phyloP scores from a whole-genome alignment of 202 grass and related monocot genomes.

The Cymbopogon flexuosus region DNA sequence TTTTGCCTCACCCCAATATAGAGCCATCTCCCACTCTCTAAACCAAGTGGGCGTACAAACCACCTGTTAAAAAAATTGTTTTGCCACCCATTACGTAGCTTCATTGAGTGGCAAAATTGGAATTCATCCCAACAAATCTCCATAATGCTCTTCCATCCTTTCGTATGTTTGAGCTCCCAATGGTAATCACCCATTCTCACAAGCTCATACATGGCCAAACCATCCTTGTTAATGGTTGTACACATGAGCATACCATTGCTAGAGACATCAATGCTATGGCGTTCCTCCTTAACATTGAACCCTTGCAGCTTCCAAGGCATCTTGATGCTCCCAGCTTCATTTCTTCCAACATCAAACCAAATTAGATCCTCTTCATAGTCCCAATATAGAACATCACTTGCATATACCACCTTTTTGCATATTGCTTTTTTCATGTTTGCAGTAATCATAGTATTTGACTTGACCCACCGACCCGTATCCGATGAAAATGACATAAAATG shows the following conservation, averaged over 20 bases:
- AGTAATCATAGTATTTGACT: background rate
- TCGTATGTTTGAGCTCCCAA: slow-evolving; percentile 3
- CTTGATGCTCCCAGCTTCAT: background rate
- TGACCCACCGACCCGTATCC: background rate
- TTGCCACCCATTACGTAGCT: background rate
- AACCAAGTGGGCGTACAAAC: background rate
- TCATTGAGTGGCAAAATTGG: background rate
- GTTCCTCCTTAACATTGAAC: background rate
- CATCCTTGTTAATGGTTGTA: background rate
- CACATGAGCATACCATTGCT: background rate
- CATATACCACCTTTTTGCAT: background rate
- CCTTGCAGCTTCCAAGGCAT: background rate
- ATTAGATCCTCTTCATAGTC: background rate
- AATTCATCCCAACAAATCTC: background rate
- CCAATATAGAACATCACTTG: background rate
- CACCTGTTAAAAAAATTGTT: background rate
- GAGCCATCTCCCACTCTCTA: background rate
- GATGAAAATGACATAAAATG: background rate
- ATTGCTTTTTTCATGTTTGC: background rate
- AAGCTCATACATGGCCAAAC: background rate
- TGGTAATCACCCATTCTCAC: background rate
- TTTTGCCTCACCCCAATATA: background rate
- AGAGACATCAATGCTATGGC: background rate
- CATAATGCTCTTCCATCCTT: background rate
- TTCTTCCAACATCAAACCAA: background rate